Base-by-base conservation (phyloP, 176 grass and related monocot genomes). In the Zea luxurians region DNA sequence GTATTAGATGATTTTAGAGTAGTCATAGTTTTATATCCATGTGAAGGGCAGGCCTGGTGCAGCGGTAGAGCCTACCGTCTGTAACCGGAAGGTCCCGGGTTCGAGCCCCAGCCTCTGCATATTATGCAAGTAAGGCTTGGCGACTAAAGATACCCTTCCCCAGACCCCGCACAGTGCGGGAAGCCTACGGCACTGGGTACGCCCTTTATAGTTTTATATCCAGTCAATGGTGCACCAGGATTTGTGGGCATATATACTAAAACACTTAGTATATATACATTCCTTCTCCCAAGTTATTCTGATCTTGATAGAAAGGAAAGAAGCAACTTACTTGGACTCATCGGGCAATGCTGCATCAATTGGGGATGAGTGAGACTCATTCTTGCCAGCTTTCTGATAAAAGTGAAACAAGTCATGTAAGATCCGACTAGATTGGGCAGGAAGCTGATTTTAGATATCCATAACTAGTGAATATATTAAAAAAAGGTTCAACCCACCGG, bases 311-410 rank as follows among this genome's bases (percentile, higher is more conserved):
- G 35, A 8, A 52, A 79, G 61, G 20, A 73, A 76, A 84, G 21
- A 79, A 80, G 44, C 4, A 66, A 46, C 71, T 16, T 87, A 90
- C 88, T 72, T 87, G 27, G 66, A 61, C 61, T 81, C 81, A 38
- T 87, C 64, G 0, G 71, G 71, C 72, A 78, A 68, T 55, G 76
- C 13, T 62, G 66, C 64, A 45, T 90, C 80, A 49, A 80, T 76
- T 10, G 77, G 45, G 81, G 65, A n/a, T 9, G 71, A 18, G 53
- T 44, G 80, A 61, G 76, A 9, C 5, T 80, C 76, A 0, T 46
- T 61, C 41, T 87, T 90, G 45, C 69, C 84, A 57, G 20, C 7
- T 77, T 81, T 86, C 88, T 90, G 81, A 44, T 67, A 48, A 21
- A 79, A 76, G 20, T 12, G 72, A 80, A 83, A 79, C 47, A 83